Base-by-base conservation (phyloP, 495 filamentous ascomycete genomes). In the Penicillium ucsense region DNA sequence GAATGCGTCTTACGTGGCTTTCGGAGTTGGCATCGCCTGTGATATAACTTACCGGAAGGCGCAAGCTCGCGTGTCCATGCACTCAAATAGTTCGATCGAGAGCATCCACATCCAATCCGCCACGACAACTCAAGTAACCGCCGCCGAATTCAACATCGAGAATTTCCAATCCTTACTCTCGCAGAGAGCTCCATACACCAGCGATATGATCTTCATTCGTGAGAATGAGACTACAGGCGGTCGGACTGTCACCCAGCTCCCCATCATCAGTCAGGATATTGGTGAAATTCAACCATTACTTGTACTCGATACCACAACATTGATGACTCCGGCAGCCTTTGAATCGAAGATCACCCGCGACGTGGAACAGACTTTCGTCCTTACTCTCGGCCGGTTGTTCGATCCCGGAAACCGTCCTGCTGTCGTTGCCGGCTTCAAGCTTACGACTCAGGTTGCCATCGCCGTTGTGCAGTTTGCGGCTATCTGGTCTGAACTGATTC, bases 51-150 rank as follows among this genome's bases (percentile, higher is more conserved):
- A 71, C 35, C 52, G 57, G 7, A 57, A 64, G 44, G 64, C 64
- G 1, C 43, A 64, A 7, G 67, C 64, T 4, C 45, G 52, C 10
- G 47, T 71, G 0, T 52, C 54, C 1, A 71, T 71, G 67, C 67
- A 68, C 43, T 60, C 67, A 9, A 71, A 71, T 43, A 69, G 67
- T 30, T 71, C 67, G 27, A 65, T 71, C 43, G 64, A 55, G 5
- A 54, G 43, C 8, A 54, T 67, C 5, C 33, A 55, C 0, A 38
- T 67, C 28, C 41, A 57, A 34, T 42, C 45, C 8, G 45, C 46
- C 3, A 65, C 62, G 2, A 53, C 49, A 4, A 43, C 44, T 6
- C 49, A 44, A 0, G 41, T 71, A 10, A 62, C 59, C 1, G 5
- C 39, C 8, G n/a, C 43, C 0, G 42, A 61, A 20, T 69, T 71